These are phyloP conservation scores for Cicer pinnatifidum DNA, from an alignment of 306 rosid species.

Conservation along the genomic window DNA sequence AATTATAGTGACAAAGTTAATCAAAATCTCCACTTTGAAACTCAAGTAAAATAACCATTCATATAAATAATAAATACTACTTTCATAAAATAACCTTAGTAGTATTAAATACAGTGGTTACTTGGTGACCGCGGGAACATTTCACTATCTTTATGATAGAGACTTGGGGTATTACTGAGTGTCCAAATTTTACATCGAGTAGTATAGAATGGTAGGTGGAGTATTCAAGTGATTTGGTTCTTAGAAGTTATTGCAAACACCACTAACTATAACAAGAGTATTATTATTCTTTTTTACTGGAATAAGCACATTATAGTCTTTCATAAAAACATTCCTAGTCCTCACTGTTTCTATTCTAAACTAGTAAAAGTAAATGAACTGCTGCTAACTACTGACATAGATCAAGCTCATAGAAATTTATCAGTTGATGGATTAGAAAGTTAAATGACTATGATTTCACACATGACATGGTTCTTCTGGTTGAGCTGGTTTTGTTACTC, in stretches of 20 bases:
- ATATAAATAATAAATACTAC: too few relatives aligned
- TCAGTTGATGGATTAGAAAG: conserved; percentile 27
- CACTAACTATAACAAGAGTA: background rate
- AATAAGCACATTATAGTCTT: background rate
- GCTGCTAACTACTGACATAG: background rate
- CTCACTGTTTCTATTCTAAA: background rate
- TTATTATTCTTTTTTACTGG: too few relatives aligned
- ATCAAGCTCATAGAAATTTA: conserved; percentile 5
- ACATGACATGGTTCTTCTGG: conserved; percentile 8
- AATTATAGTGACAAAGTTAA: background rate
- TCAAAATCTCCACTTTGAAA: too few relatives aligned
- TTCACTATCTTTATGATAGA: background rate
- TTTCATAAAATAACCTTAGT: too few relatives aligned
- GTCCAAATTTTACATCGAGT: too few relatives aligned
- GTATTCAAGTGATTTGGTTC: too few relatives aligned
- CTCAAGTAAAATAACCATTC: too few relatives aligned
- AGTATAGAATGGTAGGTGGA: too few relatives aligned
- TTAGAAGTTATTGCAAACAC: background rate
- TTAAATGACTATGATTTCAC: conserved; percentile 26
- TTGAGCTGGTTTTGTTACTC: conserved; percentile 41
- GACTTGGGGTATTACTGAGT: too few relatives aligned
- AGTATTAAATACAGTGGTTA: background rate
- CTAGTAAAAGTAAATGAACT: too few relatives aligned
- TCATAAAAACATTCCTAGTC: background rate
- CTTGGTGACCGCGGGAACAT: background rate